Conservation (phyloP, 805 yeast species). For the Spathaspora passalidarum region DNA sequence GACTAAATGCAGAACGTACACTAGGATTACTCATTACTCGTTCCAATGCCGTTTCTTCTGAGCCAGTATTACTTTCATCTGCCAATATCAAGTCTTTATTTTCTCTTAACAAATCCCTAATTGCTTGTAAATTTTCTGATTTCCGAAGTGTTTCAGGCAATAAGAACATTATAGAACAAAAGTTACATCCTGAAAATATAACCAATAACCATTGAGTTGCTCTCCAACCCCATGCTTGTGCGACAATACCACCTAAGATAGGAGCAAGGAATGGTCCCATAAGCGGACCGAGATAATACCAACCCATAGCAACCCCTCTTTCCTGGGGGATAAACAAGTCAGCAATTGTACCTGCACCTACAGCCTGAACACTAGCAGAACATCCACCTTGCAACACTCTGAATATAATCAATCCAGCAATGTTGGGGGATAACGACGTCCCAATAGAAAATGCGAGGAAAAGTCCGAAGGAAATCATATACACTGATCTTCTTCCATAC, state of each 20-base stretch:
- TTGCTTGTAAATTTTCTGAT: slow-evolving; percentile 56
- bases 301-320: slow-evolving; percentile 78
- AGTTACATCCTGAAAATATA: slow-evolving; percentile 56
- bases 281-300: slow-evolving; percentile 76
- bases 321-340: slow-evolving; percentile 66
- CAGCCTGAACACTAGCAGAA: slow-evolving; percentile 82
- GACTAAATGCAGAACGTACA: neutral
- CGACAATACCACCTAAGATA: slow-evolving; percentile 70
- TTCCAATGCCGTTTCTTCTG: neutral
- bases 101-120: slow-evolving; percentile 39
- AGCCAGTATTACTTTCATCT: slow-evolving; percentile 10
- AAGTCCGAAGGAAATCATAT: slow-evolving; percentile 61
- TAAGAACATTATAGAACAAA: slow-evolving; percentile 47
- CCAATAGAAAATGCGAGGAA: slow-evolving; percentile 71
- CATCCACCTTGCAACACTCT: slow-evolving; percentile 76
- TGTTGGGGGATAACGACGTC: slow-evolving; percentile 60
- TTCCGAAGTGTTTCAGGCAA: slow-evolving; percentile 80
- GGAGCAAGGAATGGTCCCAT: slow-evolving; percentile 81
- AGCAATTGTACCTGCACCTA: slow-evolving; percentile 85
- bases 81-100: slow-evolving; percentile 3
- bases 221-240: slow-evolving; percentile 78
- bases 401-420: slow-evolving; percentile 61
- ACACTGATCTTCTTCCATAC: slow-evolving; percentile 72
- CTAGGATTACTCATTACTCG: neutral
- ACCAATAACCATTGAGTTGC: slow-evolving; percentile 86